Evolutionary conservation across 352 stramenopile genomes (phyloP).

Genomic region (Pythium myriotylum): DNA sequence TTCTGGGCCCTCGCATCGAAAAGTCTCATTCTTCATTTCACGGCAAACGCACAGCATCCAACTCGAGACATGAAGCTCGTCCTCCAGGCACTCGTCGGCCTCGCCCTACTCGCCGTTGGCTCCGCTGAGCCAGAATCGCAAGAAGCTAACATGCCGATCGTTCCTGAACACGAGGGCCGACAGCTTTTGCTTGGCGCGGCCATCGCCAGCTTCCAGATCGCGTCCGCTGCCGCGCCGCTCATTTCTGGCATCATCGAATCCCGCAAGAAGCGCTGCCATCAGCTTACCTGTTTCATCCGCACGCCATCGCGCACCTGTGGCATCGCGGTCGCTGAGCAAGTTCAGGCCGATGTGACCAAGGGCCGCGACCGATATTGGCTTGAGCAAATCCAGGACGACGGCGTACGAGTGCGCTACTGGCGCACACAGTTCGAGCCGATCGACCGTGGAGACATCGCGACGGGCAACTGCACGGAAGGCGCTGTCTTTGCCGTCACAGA

Average conservation of each 20-base stretch:
- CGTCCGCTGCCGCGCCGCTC: not conserved
- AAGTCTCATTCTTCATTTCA: too few species aligned
- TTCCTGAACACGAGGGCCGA: not conserved
- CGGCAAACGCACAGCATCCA: too few species aligned
- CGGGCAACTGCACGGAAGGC: constrained; percentile 14
- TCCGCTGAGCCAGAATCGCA: not conserved
- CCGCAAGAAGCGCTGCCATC: constrained; percentile 4
- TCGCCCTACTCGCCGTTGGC: too few species aligned
- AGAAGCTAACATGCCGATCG: not conserved
- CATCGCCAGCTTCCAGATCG: constrained; percentile 6
- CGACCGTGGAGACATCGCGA: constrained; percentile 7
- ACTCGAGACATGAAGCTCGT: too few species aligned
- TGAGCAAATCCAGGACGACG: constrained; percentile 5
- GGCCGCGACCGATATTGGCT: constrained; percentile 6
- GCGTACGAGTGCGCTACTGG: constrained; percentile 17
- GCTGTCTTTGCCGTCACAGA: constrained; percentile 1
- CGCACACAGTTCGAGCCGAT: constrained; percentile 19
- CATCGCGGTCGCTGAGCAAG: constrained; percentile 3
- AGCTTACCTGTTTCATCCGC: constrained; percentile 11
- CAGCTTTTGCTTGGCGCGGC: constrained; percentile 1
- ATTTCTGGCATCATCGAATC: not conserved
- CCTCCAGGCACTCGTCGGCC: too few species aligned
- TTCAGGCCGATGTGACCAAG: constrained; percentile 7
- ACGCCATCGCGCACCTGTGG: constrained; percentile 2
- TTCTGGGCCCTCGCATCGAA: too few species aligned